A percentile compares a stretch with the other conserved stretches of the same genome.
Conservation (phyloP, 257 asterid genomes). For the Eustoma russellianum region DNA sequence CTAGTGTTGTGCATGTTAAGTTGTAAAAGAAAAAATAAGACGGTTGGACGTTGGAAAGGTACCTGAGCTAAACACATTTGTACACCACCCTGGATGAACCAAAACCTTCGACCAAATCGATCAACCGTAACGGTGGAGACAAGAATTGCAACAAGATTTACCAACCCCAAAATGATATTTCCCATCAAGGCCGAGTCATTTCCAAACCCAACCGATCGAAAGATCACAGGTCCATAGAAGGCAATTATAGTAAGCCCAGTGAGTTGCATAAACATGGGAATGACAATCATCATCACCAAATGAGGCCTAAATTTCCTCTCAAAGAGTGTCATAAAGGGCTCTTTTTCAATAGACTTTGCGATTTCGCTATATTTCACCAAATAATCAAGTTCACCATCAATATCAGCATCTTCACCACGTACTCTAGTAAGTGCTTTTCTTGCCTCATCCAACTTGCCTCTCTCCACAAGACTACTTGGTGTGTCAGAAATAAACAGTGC, state of each 20-base stretch:
- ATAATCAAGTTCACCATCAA: conserved; percentile 4
- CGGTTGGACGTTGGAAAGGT: neutral
- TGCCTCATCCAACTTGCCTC: neutral
- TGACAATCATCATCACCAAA: conserved; percentile 13
- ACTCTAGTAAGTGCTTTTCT: conserved; percentile 2
- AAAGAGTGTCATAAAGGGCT: conserved; percentile 4
- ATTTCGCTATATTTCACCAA: neutral
- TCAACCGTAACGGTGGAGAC: conserved; percentile 10
- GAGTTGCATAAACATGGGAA: conserved; percentile 10
- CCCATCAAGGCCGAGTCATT: conserved; percentile 8
- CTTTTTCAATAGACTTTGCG: neutral
- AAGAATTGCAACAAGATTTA: conserved; percentile 6
- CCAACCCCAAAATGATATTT: conserved; percentile 9
- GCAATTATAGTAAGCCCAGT: conserved; percentile 14
- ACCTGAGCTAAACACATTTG: conserved; percentile 14
- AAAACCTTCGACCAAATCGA: conserved; percentile 10
- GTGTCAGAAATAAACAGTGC: conserved; percentile 12
- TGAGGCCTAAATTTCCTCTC: conserved; percentile 13
- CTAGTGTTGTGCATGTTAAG: too few relatives aligned
- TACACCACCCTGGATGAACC: conserved; percentile 11
- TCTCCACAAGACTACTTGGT: conserved; percentile 7
- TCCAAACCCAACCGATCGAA: conserved; percentile 9
- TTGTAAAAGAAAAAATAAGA: too few relatives aligned
- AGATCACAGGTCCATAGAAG: conserved; percentile 9
- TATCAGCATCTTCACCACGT: neutral